Conservation (phyloP, 495 filamentous ascomycete genomes). For the Letharia lupina region DNA sequence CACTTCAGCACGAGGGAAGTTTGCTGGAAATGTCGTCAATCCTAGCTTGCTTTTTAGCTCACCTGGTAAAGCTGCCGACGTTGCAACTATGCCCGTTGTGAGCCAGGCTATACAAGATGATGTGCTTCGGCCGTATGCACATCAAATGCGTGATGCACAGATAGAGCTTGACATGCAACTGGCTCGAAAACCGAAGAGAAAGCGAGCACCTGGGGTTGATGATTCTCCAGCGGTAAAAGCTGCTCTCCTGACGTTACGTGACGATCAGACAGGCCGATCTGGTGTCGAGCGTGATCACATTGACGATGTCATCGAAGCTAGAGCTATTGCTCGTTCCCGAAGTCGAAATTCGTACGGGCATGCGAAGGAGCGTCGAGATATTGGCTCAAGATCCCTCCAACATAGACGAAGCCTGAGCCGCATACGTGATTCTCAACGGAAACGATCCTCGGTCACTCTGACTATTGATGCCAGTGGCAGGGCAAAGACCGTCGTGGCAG, state of each 20-base stretch:
- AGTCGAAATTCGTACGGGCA: conserved; percentile 13
- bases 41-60: conserved; percentile 52
- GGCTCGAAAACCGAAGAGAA: conserved; percentile 27
- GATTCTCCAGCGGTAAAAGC: conserved; percentile 37
- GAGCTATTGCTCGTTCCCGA: conserved; percentile 7
- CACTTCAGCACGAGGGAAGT: conserved; percentile 10
- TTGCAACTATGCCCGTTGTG: conserved; percentile 32
- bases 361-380: conserved; percentile 1
- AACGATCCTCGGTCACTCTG: conserved; percentile 54
- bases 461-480: conserved; percentile 64
- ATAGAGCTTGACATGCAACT: conserved; percentile 43
- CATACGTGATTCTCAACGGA: conserved; percentile 14
- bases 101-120: conserved; percentile 30
- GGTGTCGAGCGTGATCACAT: conserved; percentile 54
- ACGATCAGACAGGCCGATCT: conserved; percentile 36
- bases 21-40: conserved; percentile 31
- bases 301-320: conserved; percentile 28
- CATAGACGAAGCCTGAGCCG: conserved; percentile 9
- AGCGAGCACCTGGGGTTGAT: conserved; percentile 19
- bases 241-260: conserved; percentile 24
- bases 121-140: conserved; percentile 47
- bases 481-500: conserved; percentile 43
- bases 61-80: conserved; percentile 40
- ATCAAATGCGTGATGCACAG: conserved; percentile 49
- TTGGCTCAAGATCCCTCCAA: background rate